These are phyloP conservation scores for Syncephalastrum monosporum DNA, from an alignment of 371 early-diverging fungal genomes.

Conservation along the genomic window DNA sequence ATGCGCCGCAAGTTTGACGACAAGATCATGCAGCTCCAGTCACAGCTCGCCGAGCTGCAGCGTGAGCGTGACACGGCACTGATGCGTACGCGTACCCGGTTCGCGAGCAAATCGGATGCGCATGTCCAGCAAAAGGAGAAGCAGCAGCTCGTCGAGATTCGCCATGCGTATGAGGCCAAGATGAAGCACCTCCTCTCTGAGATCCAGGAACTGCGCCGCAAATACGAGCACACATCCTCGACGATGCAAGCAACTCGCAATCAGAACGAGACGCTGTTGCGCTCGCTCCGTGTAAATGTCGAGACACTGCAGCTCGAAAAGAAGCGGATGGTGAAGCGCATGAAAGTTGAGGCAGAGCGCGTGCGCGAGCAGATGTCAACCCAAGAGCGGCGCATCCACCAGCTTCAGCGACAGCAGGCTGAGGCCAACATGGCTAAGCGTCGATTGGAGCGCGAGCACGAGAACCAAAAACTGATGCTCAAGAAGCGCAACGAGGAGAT, in stretches of 20 bases:
- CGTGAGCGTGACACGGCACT: slow-evolving; percentile 70
- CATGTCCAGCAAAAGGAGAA: slow-evolving; percentile 20
- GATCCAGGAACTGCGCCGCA: slow-evolving; percentile 62
- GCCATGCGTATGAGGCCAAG: slow-evolving; percentile 65
- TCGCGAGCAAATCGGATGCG: slow-evolving; percentile 18
- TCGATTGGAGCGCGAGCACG: slow-evolving; percentile 64
- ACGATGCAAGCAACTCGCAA: slow-evolving; percentile 55
- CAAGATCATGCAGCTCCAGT: slow-evolving; percentile 58
- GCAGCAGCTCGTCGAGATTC: slow-evolving; percentile 33
- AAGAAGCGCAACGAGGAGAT: slow-evolving; percentile 49
- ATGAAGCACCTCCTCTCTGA: slow-evolving; percentile 67
- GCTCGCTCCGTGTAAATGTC: slow-evolving; percentile 51
- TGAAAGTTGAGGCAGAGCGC: slow-evolving; percentile 70
- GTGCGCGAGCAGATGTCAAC: slow-evolving; percentile 64
- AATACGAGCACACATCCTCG: slow-evolving; percentile 57
- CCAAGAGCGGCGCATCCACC: slow-evolving; percentile 74
- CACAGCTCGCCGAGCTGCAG: slow-evolving; percentile 56
- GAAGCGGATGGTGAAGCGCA: slow-evolving; percentile 73
- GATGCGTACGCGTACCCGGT: slow-evolving; percentile 22
- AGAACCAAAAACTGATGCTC: slow-evolving; percentile 54
- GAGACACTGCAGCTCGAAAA: slow-evolving; percentile 76
- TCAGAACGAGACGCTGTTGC: slow-evolving; percentile 53
- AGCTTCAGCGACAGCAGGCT: slow-evolving; percentile 72
- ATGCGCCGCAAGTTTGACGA: slow-evolving; percentile 76
- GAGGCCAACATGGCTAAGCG: slow-evolving; percentile 66